phyloP scores from a whole-genome alignment of 192 early-diverging fungal species.

The Glomus cerebriforme region DNA sequence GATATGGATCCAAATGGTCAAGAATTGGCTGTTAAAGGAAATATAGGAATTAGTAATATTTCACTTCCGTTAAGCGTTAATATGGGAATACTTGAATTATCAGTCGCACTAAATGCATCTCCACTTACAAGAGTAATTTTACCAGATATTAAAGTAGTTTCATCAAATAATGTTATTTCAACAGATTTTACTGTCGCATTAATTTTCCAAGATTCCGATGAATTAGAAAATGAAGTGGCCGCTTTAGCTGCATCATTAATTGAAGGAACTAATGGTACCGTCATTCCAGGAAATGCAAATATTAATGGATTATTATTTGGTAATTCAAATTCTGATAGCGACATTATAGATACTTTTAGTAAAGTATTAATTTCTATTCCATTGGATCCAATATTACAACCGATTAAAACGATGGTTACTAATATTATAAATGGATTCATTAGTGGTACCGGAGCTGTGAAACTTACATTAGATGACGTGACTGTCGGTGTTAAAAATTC shows the following conservation, averaged over 20 bases:
- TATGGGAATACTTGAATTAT: background rate
- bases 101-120: background rate
- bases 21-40: background rate
- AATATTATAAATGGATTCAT: background rate
- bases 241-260: background rate
- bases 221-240: background rate
- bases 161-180: background rate
- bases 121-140: background rate
- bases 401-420: background rate
- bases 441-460: background rate
- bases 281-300: slow-evolving; percentile 1
- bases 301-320: slow-evolving; percentile 1
- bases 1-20: background rate
- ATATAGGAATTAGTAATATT: background rate
- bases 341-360: background rate
- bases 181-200: background rate
- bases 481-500: background rate
- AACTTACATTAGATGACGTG: background rate
- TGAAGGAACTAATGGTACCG: background rate
- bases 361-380: background rate
- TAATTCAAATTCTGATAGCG: background rate
- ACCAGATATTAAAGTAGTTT: background rate
- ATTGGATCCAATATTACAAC: background rate
- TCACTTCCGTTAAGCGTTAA: background rate
- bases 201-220: background rate